Evolutionary conservation across 2,329 filamentous ascomycete genomes (phyloP).

Genomic region (Colletotrichum endophyticum): DNA sequence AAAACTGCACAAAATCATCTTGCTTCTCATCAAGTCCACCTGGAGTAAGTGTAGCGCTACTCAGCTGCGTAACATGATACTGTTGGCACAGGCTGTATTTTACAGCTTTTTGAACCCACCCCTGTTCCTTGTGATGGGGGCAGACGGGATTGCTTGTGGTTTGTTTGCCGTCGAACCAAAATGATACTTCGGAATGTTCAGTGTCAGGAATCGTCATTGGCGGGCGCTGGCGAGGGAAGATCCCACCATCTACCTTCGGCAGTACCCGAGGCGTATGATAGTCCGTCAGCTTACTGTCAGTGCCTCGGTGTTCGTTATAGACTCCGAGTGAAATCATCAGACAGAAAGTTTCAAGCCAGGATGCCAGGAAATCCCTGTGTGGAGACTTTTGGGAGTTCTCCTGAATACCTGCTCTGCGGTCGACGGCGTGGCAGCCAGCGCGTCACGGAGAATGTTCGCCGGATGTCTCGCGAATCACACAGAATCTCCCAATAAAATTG

Average conservation of each 20-base stretch:
- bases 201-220: neutral
- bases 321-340: neutral
- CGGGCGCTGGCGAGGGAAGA: neutral
- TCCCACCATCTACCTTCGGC: neutral
- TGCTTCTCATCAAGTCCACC: neutral
- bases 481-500: too few relatives aligned
- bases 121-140: neutral
- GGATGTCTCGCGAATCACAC: slow-evolving; percentile 18
- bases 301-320: neutral
- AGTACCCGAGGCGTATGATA: neutral
- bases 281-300: neutral
- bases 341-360: neutral
- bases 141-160: neutral
- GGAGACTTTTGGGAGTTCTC: slow-evolving; percentile 42
- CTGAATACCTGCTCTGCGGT: slow-evolving; percentile 48
- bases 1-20: too few relatives aligned
- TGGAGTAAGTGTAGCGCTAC: neutral
- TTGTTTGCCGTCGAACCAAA: neutral
- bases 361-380: slow-evolving; percentile 51
- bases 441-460: slow-evolving; percentile 43
- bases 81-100: neutral
- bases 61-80: rapidly evolving
- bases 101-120: neutral
- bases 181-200: neutral
- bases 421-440: slow-evolving; percentile 46